Evolutionary conservation across 495 filamentous ascomycete genomes (phyloP), one percentile per base, ranked within the genome.

Genomic region (Entonaema liquescens): DNA sequence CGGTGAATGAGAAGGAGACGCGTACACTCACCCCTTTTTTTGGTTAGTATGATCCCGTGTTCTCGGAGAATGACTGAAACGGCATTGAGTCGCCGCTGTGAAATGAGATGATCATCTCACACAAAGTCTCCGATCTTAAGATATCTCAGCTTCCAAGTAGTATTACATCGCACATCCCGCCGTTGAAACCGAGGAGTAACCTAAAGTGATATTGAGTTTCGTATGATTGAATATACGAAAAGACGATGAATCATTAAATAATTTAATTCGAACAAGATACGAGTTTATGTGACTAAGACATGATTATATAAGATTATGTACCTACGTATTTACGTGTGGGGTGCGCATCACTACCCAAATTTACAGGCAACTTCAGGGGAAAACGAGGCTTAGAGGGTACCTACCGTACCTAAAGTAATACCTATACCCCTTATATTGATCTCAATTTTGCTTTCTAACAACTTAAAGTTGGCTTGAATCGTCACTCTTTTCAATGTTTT

Each of bases 401-500:
- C n/a, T 31, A 28, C 1, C n/a, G 44, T 50, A 47, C n/a, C 42
- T 17, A 35, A 35, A 1, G 13, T n/a, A 12, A 12, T 35, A 35
- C 35, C 35, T 36, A 15, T 17, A 40, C 17, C 38, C 38, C 15
- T 40, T 40, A 17, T 40, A n/a, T 40, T 2, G 17, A 40, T 19
- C 15, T 15, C n/a, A n/a, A n/a, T 3, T 33, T 47, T 25, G 25
- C 12, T 47, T 55, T 53, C 15, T n/a, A 29, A 35, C 19, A 52
- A 50, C 29, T 26, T 17, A 35, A 13, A 55, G 17, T 12, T 65
- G 17, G 13, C 54, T 65, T 47, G 28, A 50, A 29, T 19, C 8
- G 31, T 60, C 38, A 21, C 59, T 63, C 35, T 47, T 59, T 64
- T 64, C 60, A 35, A 59, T 64, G 60, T 7, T 17, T 59, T 40